phyloP scores from a whole-genome alignment of 2,329 filamentous ascomycete genomes.

The Ophiocordyceps robertsii region DNA sequence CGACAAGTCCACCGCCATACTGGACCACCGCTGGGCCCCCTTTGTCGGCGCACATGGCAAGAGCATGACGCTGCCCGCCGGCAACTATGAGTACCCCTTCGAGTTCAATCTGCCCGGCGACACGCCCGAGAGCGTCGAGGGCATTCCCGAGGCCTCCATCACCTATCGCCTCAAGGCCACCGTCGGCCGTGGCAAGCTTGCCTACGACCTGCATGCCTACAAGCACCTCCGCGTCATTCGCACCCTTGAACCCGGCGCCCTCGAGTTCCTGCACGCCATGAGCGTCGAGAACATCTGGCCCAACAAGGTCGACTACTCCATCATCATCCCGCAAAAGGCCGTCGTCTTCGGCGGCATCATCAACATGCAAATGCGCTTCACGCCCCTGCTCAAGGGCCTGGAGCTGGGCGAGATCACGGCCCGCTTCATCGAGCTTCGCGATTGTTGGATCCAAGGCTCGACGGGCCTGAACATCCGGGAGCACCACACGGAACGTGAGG shows the following conservation, averaged over 20 bases:
- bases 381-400: conserved; percentile 78
- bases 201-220: conserved; percentile 70
- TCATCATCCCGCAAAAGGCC: conserved; percentile 85
- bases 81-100: conserved; percentile 78
- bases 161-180: conserved; percentile 87
- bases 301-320: conserved; percentile 93
- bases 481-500: conserved; percentile 50
- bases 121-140: conserved; percentile 80
- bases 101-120: conserved; percentile 59
- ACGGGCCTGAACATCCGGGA: conserved; percentile 35
- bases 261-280: conserved; percentile 78
- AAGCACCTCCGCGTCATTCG: conserved; percentile 69
- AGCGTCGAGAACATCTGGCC: conserved; percentile 96
- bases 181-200: conserved; percentile 73
- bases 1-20: conserved; percentile 45
- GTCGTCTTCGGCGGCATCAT: conserved; percentile 86
- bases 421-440: conserved; percentile 67
- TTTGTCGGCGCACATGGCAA: conserved; percentile 47
- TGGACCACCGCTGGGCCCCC: conserved; percentile 55
- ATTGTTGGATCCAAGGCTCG: conserved; percentile 40
- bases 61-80: conserved; percentile 48
- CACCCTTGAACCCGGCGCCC: conserved; percentile 60
- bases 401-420: conserved; percentile 72
- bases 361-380: conserved; percentile 72
- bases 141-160: conserved; percentile 72